Conservation (phyloP, 179 eudicot genomes). For the Spinacia oleracea region DNA sequence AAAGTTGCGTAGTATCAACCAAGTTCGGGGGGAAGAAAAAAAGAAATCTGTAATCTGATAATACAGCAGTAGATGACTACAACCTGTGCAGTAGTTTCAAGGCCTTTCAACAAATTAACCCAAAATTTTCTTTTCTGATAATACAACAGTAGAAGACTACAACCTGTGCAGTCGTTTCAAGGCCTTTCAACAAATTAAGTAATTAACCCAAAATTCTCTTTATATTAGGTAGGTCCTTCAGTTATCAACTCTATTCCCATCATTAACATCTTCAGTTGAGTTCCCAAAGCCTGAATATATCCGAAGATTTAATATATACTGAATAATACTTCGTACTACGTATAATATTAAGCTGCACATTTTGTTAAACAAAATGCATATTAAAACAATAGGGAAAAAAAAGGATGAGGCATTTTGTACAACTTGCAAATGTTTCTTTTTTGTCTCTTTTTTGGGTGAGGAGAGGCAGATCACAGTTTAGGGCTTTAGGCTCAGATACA, state of each 20-base stretch:
- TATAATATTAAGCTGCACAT: no score
- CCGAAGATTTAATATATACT: not conserved
- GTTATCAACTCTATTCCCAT: no score
- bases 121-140: not conserved
- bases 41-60: not conserved
- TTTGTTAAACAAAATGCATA: no score
- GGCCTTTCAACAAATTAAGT: not conserved
- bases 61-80: not conserved
- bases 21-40: not conserved
- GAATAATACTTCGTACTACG: no score
- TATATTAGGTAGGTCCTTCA: no score
- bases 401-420: no score
- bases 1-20: not conserved
- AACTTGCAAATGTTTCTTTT: no score
- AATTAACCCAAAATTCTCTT: not conserved
- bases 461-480: no score
- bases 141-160: not conserved
- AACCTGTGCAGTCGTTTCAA: not conserved
- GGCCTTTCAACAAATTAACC: not conserved
- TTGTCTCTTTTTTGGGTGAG: no score
- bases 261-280: not conserved
- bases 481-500: no score
- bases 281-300: not conserved
- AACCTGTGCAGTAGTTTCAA: not conserved
- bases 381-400: no score